Conservation (phyloP, 345 rosid species). For the Excoecaria cochinchinensis region DNA sequence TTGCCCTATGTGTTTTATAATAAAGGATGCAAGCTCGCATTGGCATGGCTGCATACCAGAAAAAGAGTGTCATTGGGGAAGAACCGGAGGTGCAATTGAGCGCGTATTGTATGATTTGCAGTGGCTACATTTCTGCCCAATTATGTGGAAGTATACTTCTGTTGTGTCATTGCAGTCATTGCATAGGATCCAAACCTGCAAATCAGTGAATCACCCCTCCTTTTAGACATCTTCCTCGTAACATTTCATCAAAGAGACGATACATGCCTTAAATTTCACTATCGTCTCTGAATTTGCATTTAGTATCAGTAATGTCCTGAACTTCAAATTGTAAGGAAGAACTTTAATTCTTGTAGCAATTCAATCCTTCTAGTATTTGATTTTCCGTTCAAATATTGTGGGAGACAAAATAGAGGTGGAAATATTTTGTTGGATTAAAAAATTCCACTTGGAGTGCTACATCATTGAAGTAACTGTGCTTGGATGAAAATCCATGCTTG, state of each 20-base stretch:
- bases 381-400: too few relatives aligned
- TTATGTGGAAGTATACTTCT: conserved; percentile 81
- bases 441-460: too few relatives aligned
- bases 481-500: too few relatives aligned
- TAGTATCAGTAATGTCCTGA: too few relatives aligned
- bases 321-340: too few relatives aligned
- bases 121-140: conserved; percentile 90
- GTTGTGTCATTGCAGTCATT: conserved; percentile 97
- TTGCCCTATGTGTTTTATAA: not conserved
- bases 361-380: too few relatives aligned
- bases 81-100: conserved; percentile 74
- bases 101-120: conserved; percentile 94
- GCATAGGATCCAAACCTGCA: conserved; percentile 96
- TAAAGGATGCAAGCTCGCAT: conserved; percentile 1
- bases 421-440: too few relatives aligned
- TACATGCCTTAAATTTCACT: too few relatives aligned
- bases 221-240: not conserved
- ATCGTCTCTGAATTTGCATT: too few relatives aligned
- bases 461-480: too few relatives aligned
- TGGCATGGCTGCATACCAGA: not conserved
- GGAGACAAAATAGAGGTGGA: too few relatives aligned
- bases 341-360: too few relatives aligned
- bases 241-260: not conserved
- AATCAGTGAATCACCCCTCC: conserved; percentile 18
- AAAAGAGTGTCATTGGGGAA: conserved; percentile 50